phyloP scores from a whole-genome alignment of 2,329 filamentous ascomycete species.

The Grosmannia clavigera region DNA sequence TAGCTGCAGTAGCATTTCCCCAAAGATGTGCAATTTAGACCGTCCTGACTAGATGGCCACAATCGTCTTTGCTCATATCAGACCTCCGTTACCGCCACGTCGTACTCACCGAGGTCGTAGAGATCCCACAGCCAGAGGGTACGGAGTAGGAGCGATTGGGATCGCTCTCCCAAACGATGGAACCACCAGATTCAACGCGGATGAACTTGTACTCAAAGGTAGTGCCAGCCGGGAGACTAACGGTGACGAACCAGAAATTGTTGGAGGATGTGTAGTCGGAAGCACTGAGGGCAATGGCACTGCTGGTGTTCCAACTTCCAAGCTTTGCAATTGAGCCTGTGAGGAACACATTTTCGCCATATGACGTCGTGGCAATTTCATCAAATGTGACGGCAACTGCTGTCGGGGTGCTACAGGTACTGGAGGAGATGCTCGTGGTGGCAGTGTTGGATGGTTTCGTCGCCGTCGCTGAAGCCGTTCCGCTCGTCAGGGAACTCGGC shows the following conservation, averaged over 20 bases:
- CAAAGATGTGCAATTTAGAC: too few relatives aligned
- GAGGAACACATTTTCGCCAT: conserved; percentile 54
- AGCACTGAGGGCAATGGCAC: conserved; percentile 41
- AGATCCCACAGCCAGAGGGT: conserved; percentile 1
- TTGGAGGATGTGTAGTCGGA: conserved; percentile 42
- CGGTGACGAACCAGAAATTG: conserved; percentile 46
- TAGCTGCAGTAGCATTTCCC: too few relatives aligned
- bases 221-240: conserved; percentile 42
- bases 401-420: conserved; percentile 29
- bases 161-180: conserved; percentile 52
- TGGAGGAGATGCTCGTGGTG: background rate
- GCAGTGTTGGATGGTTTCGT: conserved; percentile 21
- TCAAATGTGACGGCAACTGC: conserved; percentile 47
- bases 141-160: conserved; percentile 31
- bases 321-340: conserved; percentile 46
- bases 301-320: conserved; percentile 46
- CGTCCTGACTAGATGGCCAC: too few relatives aligned
- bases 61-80: too few relatives aligned
- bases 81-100: background rate
- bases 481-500: conserved; percentile 18
- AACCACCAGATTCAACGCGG: conserved; percentile 40
- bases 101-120: background rate
- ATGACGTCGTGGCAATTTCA: conserved; percentile 41
- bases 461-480: background rate
- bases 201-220: conserved; percentile 47